phyloP scores from a whole-genome alignment of 306 rosid genomes.

The Cucurbita argyrosperma region DNA sequence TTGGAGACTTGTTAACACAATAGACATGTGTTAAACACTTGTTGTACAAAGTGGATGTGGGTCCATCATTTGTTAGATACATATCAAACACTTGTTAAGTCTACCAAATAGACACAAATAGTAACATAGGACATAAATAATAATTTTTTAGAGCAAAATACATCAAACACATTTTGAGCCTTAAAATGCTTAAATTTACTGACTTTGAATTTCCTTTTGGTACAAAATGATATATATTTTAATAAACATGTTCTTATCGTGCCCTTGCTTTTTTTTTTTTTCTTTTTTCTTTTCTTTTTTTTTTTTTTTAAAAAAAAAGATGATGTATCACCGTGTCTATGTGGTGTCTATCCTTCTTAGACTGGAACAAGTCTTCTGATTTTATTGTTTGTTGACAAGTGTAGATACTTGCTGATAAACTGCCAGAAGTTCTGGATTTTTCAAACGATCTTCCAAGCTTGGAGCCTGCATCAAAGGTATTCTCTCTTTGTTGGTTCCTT shows the following conservation, averaged over 20 bases:
- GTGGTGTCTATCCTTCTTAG: background rate
- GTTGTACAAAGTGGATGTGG: background rate
- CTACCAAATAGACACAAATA: background rate
- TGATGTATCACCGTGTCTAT: background rate
- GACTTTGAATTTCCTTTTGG: too few species aligned
- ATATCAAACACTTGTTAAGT: too few species aligned
- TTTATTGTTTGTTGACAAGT: slow-evolving; percentile 8
- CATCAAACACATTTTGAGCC: background rate
- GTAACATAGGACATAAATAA: background rate
- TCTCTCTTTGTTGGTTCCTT: slow-evolving; percentile 8
- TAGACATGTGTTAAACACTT: background rate
- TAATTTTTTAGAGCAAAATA: background rate
- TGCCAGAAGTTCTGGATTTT: slow-evolving; percentile 81
- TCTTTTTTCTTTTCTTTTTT: too few species aligned
- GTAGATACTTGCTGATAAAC: slow-evolving; percentile 63
- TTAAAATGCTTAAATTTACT: too few species aligned
- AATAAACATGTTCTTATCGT: background rate
- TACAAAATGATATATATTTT: too few species aligned
- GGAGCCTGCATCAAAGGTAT: slow-evolving; percentile 80
- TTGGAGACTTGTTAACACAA: background rate
- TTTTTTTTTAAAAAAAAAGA: too few species aligned
- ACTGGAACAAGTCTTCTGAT: background rate
- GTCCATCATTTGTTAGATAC: background rate
- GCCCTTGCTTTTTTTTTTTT: background rate
- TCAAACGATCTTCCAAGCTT: slow-evolving; percentile 58